Evolutionary conservation across 2,329 filamentous ascomycete species (phyloP).

Genomic region (Calonectria crousiana): DNA sequence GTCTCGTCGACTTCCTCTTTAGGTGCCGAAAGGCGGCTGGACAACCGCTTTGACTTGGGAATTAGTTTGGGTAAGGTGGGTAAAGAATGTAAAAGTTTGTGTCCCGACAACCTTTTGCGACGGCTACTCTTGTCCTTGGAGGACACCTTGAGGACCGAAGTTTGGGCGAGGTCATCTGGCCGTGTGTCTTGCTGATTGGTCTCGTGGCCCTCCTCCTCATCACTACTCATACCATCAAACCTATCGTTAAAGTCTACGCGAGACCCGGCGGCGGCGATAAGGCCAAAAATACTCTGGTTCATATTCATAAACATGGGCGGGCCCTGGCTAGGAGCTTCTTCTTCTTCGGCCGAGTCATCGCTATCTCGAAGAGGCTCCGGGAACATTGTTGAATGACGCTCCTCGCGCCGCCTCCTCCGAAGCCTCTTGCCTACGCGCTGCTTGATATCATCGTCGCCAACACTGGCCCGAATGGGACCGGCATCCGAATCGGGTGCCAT

Average conservation of each 20-base stretch:
- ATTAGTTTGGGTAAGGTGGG: constrained; percentile 67
- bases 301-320: constrained; percentile 75
- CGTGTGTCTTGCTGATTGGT: constrained; percentile 59
- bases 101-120: constrained; percentile 72
- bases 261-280: constrained; percentile 90
- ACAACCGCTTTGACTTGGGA: constrained; percentile 56
- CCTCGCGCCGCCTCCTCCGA: constrained; percentile 57
- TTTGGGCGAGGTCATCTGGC: constrained; percentile 53
- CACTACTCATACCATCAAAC: constrained; percentile 84
- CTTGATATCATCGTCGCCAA: constrained; percentile 51
- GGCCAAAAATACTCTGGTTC: constrained; percentile 94
- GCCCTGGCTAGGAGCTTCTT: constrained; percentile 57
- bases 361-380: constrained; percentile 66
- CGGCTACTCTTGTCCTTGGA: constrained; percentile 57
- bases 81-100: constrained; percentile 75
- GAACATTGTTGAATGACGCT: constrained; percentile 54
- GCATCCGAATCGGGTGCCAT: constrained; percentile 39
- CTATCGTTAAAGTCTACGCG: constrained; percentile 84
- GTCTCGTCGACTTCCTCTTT: constrained; percentile 49
- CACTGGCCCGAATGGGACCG: constrained; percentile 35
- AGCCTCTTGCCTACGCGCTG: constrained; percentile 59
- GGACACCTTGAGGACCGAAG: constrained; percentile 53
- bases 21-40: constrained; percentile 54
- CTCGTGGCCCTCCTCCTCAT: constrained; percentile 77
- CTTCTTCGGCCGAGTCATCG: constrained; percentile 63